Percentiles rank a stretch among this genome's conserved stretches.
These are phyloP conservation scores for Crithidia thermophila DNA, from an alignment of 208 protist genomes.

Conservation along the genomic window DNA sequence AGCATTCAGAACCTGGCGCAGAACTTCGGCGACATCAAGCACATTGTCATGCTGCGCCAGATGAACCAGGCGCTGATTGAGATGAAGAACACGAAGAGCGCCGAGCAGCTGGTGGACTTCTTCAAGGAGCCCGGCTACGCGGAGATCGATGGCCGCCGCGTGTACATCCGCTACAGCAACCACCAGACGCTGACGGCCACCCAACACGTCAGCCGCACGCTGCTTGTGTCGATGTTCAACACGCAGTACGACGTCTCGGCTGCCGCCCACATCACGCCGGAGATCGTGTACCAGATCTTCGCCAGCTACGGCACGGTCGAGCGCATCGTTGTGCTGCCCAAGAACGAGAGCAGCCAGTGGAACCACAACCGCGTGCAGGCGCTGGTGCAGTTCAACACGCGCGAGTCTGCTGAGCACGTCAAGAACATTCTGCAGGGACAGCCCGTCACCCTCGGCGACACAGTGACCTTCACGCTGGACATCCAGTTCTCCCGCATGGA, in stretches of 20 bases:
- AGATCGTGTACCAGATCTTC: conserved; percentile 93
- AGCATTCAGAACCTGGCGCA: conserved; percentile 87
- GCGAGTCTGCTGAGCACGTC: conserved; percentile 79
- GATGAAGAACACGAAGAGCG: conserved; percentile 89
- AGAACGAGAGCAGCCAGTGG: conserved; percentile 89
- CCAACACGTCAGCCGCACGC: conserved; percentile 83
- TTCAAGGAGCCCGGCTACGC: conserved; percentile 87
- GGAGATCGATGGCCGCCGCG: conserved; percentile 89
- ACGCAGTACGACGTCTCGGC: conserved; percentile 91
- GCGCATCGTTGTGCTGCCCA: conserved; percentile 91
- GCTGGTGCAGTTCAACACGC: conserved; percentile 89
- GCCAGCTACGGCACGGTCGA: conserved; percentile 84
- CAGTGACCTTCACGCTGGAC: conserved; percentile 89
- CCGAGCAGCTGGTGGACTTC: conserved; percentile 91
- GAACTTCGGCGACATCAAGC: conserved; percentile 91
- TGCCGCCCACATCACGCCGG: conserved; percentile 82
- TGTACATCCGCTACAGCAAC: conserved; percentile 93
- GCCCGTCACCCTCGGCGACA: conserved; percentile 88
- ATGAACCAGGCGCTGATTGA: conserved; percentile 94
- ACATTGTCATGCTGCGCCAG: conserved; percentile 94
- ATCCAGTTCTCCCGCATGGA: conserved; percentile 93
- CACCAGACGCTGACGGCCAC: conserved; percentile 90
- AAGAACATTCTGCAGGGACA: conserved; percentile 93
- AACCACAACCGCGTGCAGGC: conserved; percentile 93
- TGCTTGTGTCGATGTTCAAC: conserved; percentile 94